Evolutionary conservation across 306 rosid genomes (phyloP).

Genomic region (Cercis canadensis): DNA sequence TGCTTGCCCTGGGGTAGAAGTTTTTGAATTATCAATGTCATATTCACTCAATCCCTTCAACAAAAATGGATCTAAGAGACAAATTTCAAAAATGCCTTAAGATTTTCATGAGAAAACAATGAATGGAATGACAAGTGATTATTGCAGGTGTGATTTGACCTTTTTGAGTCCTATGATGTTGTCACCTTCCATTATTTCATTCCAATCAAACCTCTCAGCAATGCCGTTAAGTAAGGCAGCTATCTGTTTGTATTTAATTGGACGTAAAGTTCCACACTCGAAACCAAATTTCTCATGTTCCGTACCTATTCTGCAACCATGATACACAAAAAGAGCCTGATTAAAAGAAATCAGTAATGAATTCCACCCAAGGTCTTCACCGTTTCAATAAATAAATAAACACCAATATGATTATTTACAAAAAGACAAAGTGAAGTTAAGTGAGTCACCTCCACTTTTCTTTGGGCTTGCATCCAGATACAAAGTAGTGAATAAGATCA

Average conservation of each 20-base stretch:
- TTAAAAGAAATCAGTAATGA: too few relatives aligned
- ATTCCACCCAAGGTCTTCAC: too few relatives aligned
- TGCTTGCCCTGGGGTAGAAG: slow-evolving; percentile 74
- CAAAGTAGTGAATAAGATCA: slow-evolving; percentile 33
- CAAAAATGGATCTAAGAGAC: too few relatives aligned
- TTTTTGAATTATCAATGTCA: too few relatives aligned
- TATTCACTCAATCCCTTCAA: too few relatives aligned
- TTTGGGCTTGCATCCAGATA: slow-evolving; percentile 48
- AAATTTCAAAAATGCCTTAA: too few relatives aligned
- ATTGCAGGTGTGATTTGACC: slow-evolving; percentile 27
- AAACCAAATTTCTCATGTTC: slow-evolving; percentile 17
- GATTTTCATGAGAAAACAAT: too few relatives aligned
- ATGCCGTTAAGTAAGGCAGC: slow-evolving; percentile 79
- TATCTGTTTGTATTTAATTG: slow-evolving; percentile 88
- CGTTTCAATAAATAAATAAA: neutral
- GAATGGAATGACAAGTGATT: too few relatives aligned
- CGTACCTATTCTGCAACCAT: neutral
- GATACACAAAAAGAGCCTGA: neutral
- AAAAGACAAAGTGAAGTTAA: too few relatives aligned
- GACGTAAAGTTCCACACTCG: slow-evolving; percentile 72
- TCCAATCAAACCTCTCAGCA: slow-evolving; percentile 97
- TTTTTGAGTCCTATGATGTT: slow-evolving; percentile 92
- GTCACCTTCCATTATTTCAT: slow-evolving; percentile 87
- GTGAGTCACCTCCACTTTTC: slow-evolving; percentile 36
- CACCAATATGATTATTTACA: too few relatives aligned